Percentiles rank a stretch among this genome's conserved stretches.
Evolutionary conservation across 208 protist genomes (phyloP).

Genomic region (Lotmaria passim): DNA sequence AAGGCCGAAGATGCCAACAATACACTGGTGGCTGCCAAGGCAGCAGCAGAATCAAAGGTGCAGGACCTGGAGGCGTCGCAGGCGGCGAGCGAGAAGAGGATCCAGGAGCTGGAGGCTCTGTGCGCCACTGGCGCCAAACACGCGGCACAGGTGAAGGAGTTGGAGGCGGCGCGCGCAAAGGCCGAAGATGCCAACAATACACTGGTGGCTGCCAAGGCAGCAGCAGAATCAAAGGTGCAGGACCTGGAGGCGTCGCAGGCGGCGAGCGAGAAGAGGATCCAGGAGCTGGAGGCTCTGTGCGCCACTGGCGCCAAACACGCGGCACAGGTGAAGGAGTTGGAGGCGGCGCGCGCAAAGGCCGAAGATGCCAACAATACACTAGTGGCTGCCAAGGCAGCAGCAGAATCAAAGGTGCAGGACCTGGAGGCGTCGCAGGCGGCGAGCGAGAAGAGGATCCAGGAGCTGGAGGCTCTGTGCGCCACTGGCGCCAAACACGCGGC

Average conservation of each 20-base stretch:
- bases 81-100: neutral
- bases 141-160: neutral
- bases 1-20: neutral
- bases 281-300: neutral
- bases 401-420: neutral
- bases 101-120: neutral
- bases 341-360: slow-evolving; percentile 3
- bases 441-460: neutral
- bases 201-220: slow-evolving; percentile 7
- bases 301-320: neutral
- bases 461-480: neutral
- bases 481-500: neutral
- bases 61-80: neutral
- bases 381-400: neutral
- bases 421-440: neutral
- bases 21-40: slow-evolving; percentile 2
- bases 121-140: neutral
- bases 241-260: neutral
- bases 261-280: neutral
- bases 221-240: neutral
- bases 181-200: neutral
- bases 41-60: neutral
- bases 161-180: slow-evolving; percentile 8
- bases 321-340: neutral
- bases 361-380: neutral